Base-by-base conservation (phyloP, 164 flowering plant genomes). In the Nymphaea colorata region DNA sequence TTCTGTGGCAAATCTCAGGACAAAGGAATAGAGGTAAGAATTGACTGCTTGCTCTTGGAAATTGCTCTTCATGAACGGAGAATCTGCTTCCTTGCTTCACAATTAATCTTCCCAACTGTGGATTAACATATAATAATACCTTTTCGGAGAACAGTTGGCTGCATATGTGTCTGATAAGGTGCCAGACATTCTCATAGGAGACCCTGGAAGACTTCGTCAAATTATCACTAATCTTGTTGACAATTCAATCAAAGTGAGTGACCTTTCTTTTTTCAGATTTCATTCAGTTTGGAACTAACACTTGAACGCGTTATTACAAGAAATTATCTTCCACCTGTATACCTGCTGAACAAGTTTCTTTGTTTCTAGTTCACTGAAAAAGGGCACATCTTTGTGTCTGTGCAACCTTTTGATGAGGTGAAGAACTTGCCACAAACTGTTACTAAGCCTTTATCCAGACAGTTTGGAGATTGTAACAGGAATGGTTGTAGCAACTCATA, bases 141-240 rank as follows among this genome's bases (percentile, higher is more conserved):
- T 5, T 61, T 62, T 71, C 67, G 76, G 68, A 71, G 77, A 64
- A 77, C 80, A 94, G 98, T 76, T 94, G 77, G 95, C 95, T 43
- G 95, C 81, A 55, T 88, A 83, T 75, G 79, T 94, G 41, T 94
- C 98, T 66, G 89, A 86, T 70, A 84, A 67, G 44, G 93, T 94
- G 70, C 97, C 98, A 68, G 86, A 88, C 64, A 70, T 70, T 76
- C 76, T 94, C 65, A 79, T 89, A 61, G 98, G 98, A 62, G 97
- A 94, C 80, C 96, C 97, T 0, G 96, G 97, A 65, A 83, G 97
- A 72, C 91, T 94, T 79, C 83, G 92, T 43, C 99, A 91, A 69
- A 90, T 94, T 67, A 82, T 94, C 64, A 94, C 93, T 44, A 94
- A 94, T 77, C 94, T 94, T 62, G 81, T 94, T 86, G 99, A 97